These are phyloP conservation scores for Coleophoma eucalyptorum DNA, from an alignment of 2,329 filamentous ascomycete genomes.

Conservation along the genomic window DNA sequence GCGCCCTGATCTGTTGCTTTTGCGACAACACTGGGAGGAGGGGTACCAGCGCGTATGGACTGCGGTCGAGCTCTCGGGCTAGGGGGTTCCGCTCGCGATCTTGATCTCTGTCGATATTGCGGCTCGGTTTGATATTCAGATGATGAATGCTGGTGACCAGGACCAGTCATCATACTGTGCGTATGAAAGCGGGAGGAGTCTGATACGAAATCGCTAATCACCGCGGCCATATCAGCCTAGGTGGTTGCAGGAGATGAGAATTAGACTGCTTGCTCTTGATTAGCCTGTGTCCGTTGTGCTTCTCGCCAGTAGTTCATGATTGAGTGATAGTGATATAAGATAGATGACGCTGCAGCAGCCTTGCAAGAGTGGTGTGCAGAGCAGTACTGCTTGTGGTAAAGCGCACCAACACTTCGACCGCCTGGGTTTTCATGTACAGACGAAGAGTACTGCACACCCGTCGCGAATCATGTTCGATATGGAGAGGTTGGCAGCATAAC, in stretches of 20 bases:
- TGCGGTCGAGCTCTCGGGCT: slow-evolving; percentile 13
- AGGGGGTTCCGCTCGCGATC: slow-evolving; percentile 20
- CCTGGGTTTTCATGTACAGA: not conserved
- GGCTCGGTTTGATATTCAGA: slow-evolving; percentile 31
- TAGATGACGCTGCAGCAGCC: not conserved
- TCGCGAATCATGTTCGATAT: no score
- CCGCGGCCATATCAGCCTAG: slow-evolving; percentile 51
- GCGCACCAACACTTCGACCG: not conserved
- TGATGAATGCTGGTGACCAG: slow-evolving; percentile 41
- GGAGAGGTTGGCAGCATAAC: no score
- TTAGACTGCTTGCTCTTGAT: slow-evolving; percentile 16
- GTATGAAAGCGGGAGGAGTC: slow-evolving; percentile 61
- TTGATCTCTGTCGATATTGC: slow-evolving; percentile 21
- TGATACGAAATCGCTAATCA: slow-evolving; percentile 70
- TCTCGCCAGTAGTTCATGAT: not conserved
- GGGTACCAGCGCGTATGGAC: slow-evolving; percentile 13
- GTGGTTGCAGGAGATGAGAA: slow-evolving; percentile 11
- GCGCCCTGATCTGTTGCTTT: slow-evolving; percentile 8
- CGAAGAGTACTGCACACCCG: no score
- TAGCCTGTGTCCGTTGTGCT: slow-evolving; percentile 11
- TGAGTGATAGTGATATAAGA: not conserved
- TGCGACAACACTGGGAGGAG: slow-evolving; percentile 16
- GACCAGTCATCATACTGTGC: slow-evolving; percentile 53
- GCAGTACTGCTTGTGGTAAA: not conserved
- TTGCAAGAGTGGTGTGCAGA: not conserved